These are phyloP conservation scores for Boletus edulis DNA, from an alignment of 768 basidiomycete species.

Conservation along the genomic window DNA sequence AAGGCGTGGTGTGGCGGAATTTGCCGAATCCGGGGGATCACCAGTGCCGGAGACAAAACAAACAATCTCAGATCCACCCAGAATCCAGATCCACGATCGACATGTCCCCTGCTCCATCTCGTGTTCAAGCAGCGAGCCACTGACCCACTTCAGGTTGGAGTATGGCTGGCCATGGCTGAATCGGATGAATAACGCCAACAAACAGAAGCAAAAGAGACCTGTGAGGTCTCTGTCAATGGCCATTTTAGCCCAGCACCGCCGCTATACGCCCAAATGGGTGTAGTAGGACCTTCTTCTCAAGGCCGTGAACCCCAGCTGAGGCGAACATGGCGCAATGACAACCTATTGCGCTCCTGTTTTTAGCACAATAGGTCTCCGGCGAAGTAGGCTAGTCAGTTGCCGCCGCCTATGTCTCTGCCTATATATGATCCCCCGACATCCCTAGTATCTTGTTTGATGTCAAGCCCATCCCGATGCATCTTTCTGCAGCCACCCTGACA, in stretches of 20 bases:
- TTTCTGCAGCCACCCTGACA: background rate
- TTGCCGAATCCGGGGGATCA: conserved; percentile 32
- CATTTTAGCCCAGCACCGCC: conserved; percentile 12
- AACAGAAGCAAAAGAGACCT: background rate
- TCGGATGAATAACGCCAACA: background rate
- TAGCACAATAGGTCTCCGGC: conserved; percentile 19
- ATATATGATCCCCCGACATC: conserved; percentile 23
- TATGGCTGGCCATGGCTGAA: background rate
- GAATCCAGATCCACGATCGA: conserved; percentile 20
- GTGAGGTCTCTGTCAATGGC: background rate
- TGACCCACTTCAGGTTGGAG: no score
- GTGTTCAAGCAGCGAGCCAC: background rate
- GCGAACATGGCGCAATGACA: conserved; percentile 6
- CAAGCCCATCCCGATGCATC: conserved; percentile 17
- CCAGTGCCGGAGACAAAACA: conserved; percentile 32
- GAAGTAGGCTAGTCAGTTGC: conserved; percentile 14
- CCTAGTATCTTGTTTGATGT: background rate
- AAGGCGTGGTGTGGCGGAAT: conserved; percentile 16
- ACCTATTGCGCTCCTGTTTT: conserved; percentile 11
- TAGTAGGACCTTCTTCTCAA: conserved; percentile 5
- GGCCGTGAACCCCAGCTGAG: background rate
- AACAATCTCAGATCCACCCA: conserved; percentile 31
- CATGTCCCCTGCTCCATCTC: background rate
- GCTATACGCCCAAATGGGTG: conserved; percentile 12
- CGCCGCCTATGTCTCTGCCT: conserved; percentile 17